Evolutionary conservation across 2,329 filamentous ascomycete species (phyloP).

Genomic region (Colletotrichum chlorophyti): DNA sequence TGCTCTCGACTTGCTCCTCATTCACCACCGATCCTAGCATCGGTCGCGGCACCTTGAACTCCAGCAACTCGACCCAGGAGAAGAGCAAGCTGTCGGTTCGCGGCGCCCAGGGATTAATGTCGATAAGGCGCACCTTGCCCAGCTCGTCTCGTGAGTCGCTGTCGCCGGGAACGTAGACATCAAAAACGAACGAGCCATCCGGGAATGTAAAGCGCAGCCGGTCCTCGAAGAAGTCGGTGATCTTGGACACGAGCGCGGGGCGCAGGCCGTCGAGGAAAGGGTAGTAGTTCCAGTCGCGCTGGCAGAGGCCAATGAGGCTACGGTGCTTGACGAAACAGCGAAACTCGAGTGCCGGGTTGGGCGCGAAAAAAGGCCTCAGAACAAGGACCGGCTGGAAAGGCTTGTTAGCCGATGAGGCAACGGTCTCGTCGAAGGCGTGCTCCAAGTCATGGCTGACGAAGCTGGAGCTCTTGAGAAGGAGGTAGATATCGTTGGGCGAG

Average conservation of each 20-base stretch:
- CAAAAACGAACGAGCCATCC: constrained; percentile 85
- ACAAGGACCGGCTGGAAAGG: constrained; percentile 80
- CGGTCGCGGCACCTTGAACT: constrained; percentile 67
- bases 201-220: constrained; percentile 80
- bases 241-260: constrained; percentile 69
- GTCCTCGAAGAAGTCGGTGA: constrained; percentile 79
- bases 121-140: constrained; percentile 82
- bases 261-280: constrained; percentile 75
- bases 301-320: constrained; percentile 81
- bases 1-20: constrained; percentile 40
- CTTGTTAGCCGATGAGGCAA: constrained; percentile 42
- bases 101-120: constrained; percentile 94
- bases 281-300: constrained; percentile 91
- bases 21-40: constrained; percentile 56
- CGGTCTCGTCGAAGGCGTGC: constrained; percentile 84
- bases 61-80: constrained; percentile 86
- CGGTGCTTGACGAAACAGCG: constrained; percentile 91
- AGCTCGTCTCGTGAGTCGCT: constrained; percentile 63
- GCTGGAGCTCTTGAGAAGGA: constrained; percentile 91
- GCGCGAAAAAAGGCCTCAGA: constrained; percentile 84
- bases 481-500: constrained; percentile 87
- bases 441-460: constrained; percentile 95
- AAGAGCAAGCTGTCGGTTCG: constrained; percentile 90
- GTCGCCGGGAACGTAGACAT: constrained; percentile 85
- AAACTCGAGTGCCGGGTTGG: constrained; percentile 93